Percentiles rank a stretch among this genome's conserved stretches.
phyloP scores from a whole-genome alignment of 2,329 filamentous ascomycete species.

The Monosporascus sp. region DNA sequence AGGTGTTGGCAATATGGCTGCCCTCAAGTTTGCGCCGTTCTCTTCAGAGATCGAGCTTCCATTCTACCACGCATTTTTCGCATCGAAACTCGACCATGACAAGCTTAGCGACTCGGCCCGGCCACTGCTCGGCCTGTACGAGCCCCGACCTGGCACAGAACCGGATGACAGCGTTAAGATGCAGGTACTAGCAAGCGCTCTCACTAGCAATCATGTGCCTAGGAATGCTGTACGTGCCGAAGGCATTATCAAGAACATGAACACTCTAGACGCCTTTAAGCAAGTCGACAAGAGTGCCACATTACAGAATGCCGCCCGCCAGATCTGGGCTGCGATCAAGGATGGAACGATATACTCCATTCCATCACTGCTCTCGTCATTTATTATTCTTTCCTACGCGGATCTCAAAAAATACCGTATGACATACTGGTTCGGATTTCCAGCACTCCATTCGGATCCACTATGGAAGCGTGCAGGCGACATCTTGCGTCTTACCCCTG shows the following conservation, averaged over 20 bases:
- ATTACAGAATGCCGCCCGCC: constrained; percentile 71
- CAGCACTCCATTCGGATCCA: constrained; percentile 83
- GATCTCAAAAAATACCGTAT: constrained; percentile 97
- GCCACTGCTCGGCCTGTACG: constrained; percentile 80
- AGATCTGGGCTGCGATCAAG: constrained; percentile 96
- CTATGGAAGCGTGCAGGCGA: constrained; percentile 64
- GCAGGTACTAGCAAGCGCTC: constrained; percentile 81
- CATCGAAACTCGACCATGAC: constrained; percentile 92
- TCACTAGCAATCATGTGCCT: constrained; percentile 72
- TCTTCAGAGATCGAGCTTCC: constrained; percentile 90
- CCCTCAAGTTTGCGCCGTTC: constrained; percentile 75
- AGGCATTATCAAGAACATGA: constrained; percentile 92
- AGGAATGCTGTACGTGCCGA: constrained; percentile 73
- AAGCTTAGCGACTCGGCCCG: constrained; percentile 92
- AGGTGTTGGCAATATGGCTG: constrained; percentile 26
- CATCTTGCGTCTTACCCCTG: constrained; percentile 50
- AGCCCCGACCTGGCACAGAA: constrained; percentile 66
- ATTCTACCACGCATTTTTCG: constrained; percentile 90
- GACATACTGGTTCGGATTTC: constrained; percentile 97
- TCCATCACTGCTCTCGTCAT: constrained; percentile 84
- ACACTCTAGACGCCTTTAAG: constrained; percentile 91
- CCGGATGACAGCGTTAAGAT: constrained; percentile 78
- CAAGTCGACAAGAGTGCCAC: constrained; percentile 74
- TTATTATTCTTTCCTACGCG: constrained; percentile 84
- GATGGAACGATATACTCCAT: constrained; percentile 95